Base-by-base conservation (phyloP, 108 stramenopile genomes). In the Cyclostephanos invisitatus region DNA sequence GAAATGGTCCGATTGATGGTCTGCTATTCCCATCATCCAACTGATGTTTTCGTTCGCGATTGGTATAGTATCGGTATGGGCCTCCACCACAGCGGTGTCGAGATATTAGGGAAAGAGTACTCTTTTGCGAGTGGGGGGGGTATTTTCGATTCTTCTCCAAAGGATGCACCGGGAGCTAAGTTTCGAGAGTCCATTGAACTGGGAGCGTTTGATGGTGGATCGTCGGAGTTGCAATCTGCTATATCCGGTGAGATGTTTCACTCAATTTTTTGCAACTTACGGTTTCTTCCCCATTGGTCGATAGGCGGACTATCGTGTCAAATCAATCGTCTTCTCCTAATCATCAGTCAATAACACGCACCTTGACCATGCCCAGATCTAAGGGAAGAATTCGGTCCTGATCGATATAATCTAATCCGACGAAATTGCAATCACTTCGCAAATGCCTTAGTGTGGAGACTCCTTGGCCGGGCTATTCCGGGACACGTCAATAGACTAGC, bases 391-490 rank as follows among this genome's bases (percentile, higher is more conserved):
- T 97, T 94, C 63, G 86, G 89, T 24, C 79, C 86, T 1, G 83
- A 89, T 58, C 67, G 64, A 38, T 97, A 97, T 84, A 83, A 96
- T 80, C 51, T 94, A 24, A 66, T 95, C 37, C 44, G 64, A 50
- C 78, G 77, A 22, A 97, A 97, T 71, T 97, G 97, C 85, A 97
- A 97, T 70, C 92, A 94, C 75, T 97, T 97, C 78, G 84, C 90
- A 35, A 93, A 95, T 75, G 97, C 95, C 18, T 64, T 97, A 11
- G 81, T 77, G n/a, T 86, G 81, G 83, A 75, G 71, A 24, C 83
- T 97, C 12, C 65, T 94, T 53, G 53, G 68, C 15, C 77, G 62
- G 3, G 72, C 68, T 15, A 88, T 95, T 37, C 97, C 97, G 7
- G 78, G 81, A 5, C 90, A 93, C 77, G 84, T 97, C 36, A 97